Evolutionary conservation across 176 grass and related monocot genomes (phyloP), one percentile per base, ranked within the genome.

Genomic region (Tuctoria greenei): DNA sequence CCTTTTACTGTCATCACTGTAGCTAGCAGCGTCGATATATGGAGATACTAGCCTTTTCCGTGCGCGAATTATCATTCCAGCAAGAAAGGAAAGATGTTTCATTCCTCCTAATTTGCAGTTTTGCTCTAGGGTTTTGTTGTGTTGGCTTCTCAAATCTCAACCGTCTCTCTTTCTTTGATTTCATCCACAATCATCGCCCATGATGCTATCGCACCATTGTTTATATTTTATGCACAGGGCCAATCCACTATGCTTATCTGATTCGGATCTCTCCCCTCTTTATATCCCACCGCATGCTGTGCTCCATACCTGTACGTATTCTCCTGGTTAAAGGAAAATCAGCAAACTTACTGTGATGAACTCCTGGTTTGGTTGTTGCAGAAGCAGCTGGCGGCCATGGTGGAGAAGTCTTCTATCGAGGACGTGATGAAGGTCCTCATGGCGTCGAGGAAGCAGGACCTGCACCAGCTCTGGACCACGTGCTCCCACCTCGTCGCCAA

Each of bases 321-420:
- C 75, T 73, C 60, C 59, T 31, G 1, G 31, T 3, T 31, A 31
- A 31, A 31, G 31, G 2, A 31, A 31, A 31, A 31, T 1, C 31
- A 31, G 31, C 31, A 31, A 31, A 3, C 31, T 31, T 31, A 31
- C 31, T 31, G 31, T 31, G 31, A 31, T 31, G 31, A 31, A 31
- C 31, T 31, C 2, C 31, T 31, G 31, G 31, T 31, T 31, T 31
- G 31, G 31, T 31, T 31, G 31, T 58, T 70, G 88, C 91, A 98
- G 95, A 98, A 98, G 79, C 95, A 98, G 75, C 80, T 98, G 59
- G 91, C 86, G 16, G 84, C 79, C n/a, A 92, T 94, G 84, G 91
- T 98, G 45, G 95, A 98, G 88, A 98, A 98, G 74, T 91, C 95
- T 25, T 94, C 95, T 56, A 98, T 98, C 82, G 95, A 98, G 85